These are phyloP conservation scores for Candida freyschussii DNA, from an alignment of 1,139 yeast species.

Conservation along the genomic window DNA sequence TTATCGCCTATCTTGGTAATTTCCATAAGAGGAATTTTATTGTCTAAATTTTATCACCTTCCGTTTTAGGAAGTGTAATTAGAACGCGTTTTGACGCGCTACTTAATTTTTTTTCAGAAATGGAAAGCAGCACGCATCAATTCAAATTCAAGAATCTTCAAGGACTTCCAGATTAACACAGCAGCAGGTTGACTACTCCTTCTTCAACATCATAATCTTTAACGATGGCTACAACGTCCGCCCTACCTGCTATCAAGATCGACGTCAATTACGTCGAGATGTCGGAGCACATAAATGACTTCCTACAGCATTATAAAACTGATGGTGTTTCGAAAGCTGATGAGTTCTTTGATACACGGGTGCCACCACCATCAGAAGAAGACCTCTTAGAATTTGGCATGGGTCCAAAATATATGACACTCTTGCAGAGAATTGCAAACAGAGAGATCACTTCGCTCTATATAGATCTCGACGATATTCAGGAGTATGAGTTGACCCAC, in stretches of 20 bases:
- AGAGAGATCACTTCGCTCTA: constrained; percentile 65
- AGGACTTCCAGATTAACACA: no score
- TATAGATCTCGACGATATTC: constrained; percentile 82
- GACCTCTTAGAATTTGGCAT: constrained; percentile 28
- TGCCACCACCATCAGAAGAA: constrained; percentile 24
- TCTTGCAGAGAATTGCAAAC: constrained; percentile 80
- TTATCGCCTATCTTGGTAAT: no score
- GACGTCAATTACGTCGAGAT: constrained; percentile 57
- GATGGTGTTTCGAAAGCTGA: constrained; percentile 28
- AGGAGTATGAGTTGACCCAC: constrained; percentile 46
- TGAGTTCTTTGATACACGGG: constrained; percentile 31
- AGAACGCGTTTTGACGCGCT: no score
- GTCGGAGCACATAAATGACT: constrained; percentile 48
- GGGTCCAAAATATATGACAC: constrained; percentile 71
- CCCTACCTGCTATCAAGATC: constrained; percentile 25
- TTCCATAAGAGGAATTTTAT: no score
- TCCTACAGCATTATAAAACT: constrained; percentile 56
- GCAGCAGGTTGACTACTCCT: no score
- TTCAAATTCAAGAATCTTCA: no score
- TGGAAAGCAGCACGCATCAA: no score
- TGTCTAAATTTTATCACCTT: no score
- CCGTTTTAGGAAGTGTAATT: constrained; percentile 12
- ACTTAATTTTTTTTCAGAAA: background rate
- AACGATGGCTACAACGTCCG: constrained; percentile 20
- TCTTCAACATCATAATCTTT: no score